A percentile compares a stretch with the other conserved stretches of the same genome.
Evolutionary conservation across 257 asterid species (phyloP).

Genomic region (Penstemon davidsonii): DNA sequence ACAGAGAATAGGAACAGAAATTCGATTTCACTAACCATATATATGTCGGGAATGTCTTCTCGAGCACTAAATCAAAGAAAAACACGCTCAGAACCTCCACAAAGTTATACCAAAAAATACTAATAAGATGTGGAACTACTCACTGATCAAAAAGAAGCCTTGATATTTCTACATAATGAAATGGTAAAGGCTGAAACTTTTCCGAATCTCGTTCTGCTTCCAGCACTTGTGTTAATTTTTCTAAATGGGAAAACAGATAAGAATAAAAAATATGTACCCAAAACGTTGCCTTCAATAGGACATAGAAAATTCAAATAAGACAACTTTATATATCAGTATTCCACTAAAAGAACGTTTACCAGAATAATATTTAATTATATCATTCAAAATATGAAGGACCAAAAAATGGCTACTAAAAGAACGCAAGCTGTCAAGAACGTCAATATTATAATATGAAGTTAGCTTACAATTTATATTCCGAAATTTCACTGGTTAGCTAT

Average conservation of each 20-base stretch:
- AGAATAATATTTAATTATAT: neutral
- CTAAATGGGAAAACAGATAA: conserved; percentile 40
- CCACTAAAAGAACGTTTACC: conserved; percentile 2
- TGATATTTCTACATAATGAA: conserved; percentile 93
- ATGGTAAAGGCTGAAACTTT: conserved; percentile 85
- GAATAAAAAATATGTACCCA: conserved; percentile 21
- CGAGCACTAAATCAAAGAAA: conserved; percentile 62
- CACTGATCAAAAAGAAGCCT: conserved; percentile 93
- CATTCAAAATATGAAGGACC: neutral
- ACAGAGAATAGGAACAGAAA: neutral
- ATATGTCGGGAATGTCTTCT: conserved; percentile 78
- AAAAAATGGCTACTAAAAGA: neutral
- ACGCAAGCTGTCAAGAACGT: conserved; percentile 15
- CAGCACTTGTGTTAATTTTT: conserved; percentile 70
- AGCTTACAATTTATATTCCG: neutral
- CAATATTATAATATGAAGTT: neutral
- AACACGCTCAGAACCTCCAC: conserved; percentile 27
- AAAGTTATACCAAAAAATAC: conserved; percentile 19
- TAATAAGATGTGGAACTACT: conserved; percentile 31
- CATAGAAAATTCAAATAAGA: conserved; percentile 19
- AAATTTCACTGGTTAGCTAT: neutral
- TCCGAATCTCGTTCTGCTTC: conserved; percentile 92
- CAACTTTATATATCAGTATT: conserved; percentile 1
- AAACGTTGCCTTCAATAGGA: neutral
- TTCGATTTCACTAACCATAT: conserved; percentile 63